These are phyloP conservation scores for Hypoxylon lienhwacheense DNA, from an alignment of 495 filamentous ascomycete species.

Conservation along the genomic window DNA sequence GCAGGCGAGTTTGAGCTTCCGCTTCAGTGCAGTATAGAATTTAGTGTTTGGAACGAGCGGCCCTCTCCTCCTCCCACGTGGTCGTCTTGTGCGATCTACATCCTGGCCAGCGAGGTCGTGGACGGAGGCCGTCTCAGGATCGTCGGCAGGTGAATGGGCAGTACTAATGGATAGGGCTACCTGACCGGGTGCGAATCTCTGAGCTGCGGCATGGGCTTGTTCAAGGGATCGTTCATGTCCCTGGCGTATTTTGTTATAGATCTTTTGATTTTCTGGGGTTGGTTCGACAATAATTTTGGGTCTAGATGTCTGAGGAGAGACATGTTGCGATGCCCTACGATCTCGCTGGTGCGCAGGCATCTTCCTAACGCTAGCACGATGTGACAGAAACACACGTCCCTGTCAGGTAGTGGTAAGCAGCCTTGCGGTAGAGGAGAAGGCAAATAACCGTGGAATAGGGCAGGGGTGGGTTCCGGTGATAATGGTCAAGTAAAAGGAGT, in stretches of 20 bases:
- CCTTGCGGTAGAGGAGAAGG: slow-evolving; percentile 14
- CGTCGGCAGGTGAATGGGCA: slow-evolving; percentile 27
- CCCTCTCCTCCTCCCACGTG: slow-evolving; percentile 35
- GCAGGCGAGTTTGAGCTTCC: slow-evolving; percentile 36
- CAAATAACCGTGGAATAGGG: slow-evolving; percentile 6
- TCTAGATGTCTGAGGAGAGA: slow-evolving; percentile 4
- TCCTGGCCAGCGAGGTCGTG: slow-evolving; percentile 12
- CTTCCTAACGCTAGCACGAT: neutral
- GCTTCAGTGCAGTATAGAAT: slow-evolving; percentile 33
- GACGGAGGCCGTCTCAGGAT: slow-evolving; percentile 12
- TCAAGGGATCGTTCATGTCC: slow-evolving; percentile 28
- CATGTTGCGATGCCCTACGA: neutral
- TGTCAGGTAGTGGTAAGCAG: slow-evolving; percentile 7
- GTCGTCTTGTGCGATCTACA: slow-evolving; percentile 13
- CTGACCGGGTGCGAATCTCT: slow-evolving; percentile 15
- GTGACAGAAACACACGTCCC: slow-evolving; percentile 1
- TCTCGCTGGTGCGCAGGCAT: slow-evolving; percentile 19
- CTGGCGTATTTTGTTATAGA: slow-evolving; percentile 41
- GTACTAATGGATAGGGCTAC: slow-evolving; percentile 28
- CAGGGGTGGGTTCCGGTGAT: slow-evolving; percentile 10
- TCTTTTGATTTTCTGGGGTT: slow-evolving; percentile 38
- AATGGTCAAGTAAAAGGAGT: slow-evolving; percentile 1
- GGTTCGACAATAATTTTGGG: slow-evolving; percentile 34
- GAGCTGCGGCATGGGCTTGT: slow-evolving; percentile 24
- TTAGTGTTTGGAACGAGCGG: slow-evolving; percentile 28